Evolutionary conservation across 169 alveolate genomes (phyloP).

Genomic region (Cardiosporidium cionae): DNA sequence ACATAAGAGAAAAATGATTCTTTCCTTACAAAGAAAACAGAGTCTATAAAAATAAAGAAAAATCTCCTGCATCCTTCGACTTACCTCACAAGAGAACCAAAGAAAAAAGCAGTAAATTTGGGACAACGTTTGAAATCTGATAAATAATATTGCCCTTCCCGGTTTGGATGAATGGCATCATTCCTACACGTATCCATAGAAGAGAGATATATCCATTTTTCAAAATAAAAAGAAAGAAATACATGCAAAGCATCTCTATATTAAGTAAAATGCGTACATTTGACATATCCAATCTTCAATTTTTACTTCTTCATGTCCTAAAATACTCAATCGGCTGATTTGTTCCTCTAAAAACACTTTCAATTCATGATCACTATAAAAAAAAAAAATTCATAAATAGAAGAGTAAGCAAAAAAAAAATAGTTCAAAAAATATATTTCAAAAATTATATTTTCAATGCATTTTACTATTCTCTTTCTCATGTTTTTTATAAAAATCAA

Average conservation of each 20-base stretch:
- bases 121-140: conserved; percentile 51
- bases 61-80: too few relatives aligned
- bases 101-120: conserved; percentile 56
- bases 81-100: conserved; percentile 62
- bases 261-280: conserved; percentile 55
- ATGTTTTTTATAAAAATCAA: too few relatives aligned
- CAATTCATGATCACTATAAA: conserved; percentile 57
- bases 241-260: too few relatives aligned
- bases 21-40: too few relatives aligned
- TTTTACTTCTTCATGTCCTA: conserved; percentile 68
- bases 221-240: neutral
- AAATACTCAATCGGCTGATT: conserved; percentile 62
- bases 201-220: neutral
- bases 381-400: conserved; percentile 38
- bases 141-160: conserved; percentile 61
- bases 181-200: conserved; percentile 20
- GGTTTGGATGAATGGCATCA: conserved; percentile 44
- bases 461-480: too few relatives aligned
- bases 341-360: conserved; percentile 74
- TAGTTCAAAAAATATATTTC: too few relatives aligned
- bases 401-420: too few relatives aligned
- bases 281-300: conserved; percentile 68
- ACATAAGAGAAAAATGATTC: too few relatives aligned
- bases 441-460: too few relatives aligned
- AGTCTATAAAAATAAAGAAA: too few relatives aligned